Conservation (phyloP, 2,329 filamentous ascomycete species). For the Cladosporium sp. region DNA sequence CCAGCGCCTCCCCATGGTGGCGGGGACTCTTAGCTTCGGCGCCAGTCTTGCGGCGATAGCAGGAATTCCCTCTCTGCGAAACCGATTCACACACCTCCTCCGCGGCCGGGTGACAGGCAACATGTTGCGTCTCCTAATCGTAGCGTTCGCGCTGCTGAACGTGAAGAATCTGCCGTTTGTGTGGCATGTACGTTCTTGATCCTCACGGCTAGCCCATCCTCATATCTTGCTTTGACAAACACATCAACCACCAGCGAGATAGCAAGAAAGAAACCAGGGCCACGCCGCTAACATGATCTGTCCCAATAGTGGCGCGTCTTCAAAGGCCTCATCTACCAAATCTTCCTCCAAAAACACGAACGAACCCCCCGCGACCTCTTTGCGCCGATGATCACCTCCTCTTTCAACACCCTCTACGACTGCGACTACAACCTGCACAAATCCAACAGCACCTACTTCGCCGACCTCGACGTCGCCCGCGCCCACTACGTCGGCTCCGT, state of each 20-base stretch:
- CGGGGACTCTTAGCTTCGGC: conserved; percentile 24
- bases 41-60: conserved; percentile 21
- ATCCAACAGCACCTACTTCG: conserved; percentile 80
- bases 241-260: too few species aligned
- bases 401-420: conserved; percentile 67
- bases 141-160: conserved; percentile 56
- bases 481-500: conserved; percentile 68
- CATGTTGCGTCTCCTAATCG: conserved; percentile 38
- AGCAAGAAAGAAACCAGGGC: too few species aligned
- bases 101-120: conserved; percentile 17
- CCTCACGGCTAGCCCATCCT: too few species aligned
- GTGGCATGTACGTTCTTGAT: conserved; percentile 73
- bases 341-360: conserved; percentile 38
- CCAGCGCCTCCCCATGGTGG: conserved; percentile 27
- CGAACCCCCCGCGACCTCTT: conserved; percentile 61
- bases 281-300: neutral
- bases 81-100: conserved; percentile 22
- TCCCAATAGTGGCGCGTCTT: conserved; percentile 41
- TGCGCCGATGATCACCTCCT: conserved; percentile 62
- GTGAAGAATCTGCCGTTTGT: conserved; percentile 70
- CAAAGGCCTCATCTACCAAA: conserved; percentile 39
- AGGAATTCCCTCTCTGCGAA: conserved; percentile 24
- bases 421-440: conserved; percentile 86
- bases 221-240: neutral
- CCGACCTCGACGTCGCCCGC: conserved; percentile 78